Percentiles rank a stretch among this genome's conserved stretches.
These are phyloP conservation scores for Malbranchea zuffiana DNA, from an alignment of 2,329 filamentous ascomycete species.

Conservation along the genomic window DNA sequence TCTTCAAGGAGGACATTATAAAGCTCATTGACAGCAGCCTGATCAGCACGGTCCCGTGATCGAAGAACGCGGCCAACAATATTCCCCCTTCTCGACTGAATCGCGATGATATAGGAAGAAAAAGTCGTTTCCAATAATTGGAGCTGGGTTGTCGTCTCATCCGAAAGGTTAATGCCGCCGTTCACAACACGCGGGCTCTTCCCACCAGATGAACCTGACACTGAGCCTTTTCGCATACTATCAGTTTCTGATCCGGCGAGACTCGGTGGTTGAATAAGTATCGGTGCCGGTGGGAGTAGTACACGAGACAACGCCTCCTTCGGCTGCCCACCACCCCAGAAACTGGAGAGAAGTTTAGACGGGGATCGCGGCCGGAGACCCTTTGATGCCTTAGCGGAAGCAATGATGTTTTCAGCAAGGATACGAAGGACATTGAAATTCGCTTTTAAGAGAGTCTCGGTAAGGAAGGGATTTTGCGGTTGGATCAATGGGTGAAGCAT, in stretches of 20 bases:
- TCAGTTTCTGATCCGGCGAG: slow-evolving; percentile 30
- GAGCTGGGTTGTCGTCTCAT: slow-evolving; percentile 52
- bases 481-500: slow-evolving; percentile 61
- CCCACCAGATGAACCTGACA: slow-evolving; percentile 18
- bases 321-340: slow-evolving; percentile 52
- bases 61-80: slow-evolving; percentile 69
- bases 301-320: slow-evolving; percentile 27
- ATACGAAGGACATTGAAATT: slow-evolving; percentile 67
- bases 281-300: slow-evolving; percentile 25
- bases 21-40: slow-evolving; percentile 72
- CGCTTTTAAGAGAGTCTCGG: slow-evolving; percentile 60
- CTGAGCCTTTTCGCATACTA: slow-evolving; percentile 6
- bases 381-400: slow-evolving; percentile 48
- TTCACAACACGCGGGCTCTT: slow-evolving; percentile 35
- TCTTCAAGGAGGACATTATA: slow-evolving; percentile 82
- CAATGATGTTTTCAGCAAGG: slow-evolving; percentile 52
- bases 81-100: slow-evolving; percentile 77
- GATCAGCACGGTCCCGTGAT: slow-evolving; percentile 58
- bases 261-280: slow-evolving; percentile 35
- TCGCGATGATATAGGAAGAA: slow-evolving; percentile 66
- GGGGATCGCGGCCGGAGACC: slow-evolving; percentile 72
- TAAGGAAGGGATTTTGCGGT: slow-evolving; percentile 38
- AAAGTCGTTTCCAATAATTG: slow-evolving; percentile 74
- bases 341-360: slow-evolving; percentile 77
- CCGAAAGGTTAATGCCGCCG: slow-evolving; percentile 41